Percentiles rank a stretch among this genome's conserved stretches.
Evolutionary conservation across 306 rosid species (phyloP).

Genomic region (Cucurbita pepo): DNA sequence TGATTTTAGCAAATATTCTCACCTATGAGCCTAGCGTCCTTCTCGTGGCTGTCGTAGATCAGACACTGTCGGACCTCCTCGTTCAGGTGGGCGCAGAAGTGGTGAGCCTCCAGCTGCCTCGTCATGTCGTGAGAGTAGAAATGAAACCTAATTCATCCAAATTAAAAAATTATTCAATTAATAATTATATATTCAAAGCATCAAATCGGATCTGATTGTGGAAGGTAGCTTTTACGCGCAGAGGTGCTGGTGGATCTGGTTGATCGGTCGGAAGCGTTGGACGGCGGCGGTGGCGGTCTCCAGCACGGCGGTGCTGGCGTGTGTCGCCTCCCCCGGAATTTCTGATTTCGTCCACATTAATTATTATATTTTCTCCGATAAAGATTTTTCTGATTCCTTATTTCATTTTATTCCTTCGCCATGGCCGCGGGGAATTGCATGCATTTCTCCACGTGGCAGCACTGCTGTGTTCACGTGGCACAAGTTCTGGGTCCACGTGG

Average conservation of each 20-base stretch:
- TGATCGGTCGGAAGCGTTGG: slow-evolving; percentile 51
- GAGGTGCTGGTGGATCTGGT: slow-evolving; percentile 74
- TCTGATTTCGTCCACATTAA: slow-evolving; percentile 14
- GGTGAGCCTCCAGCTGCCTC: slow-evolving; percentile 82
- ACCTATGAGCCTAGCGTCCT: slow-evolving; percentile 39
- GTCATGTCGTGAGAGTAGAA: slow-evolving; percentile 68
- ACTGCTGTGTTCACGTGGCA: not conserved
- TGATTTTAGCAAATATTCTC: no score
- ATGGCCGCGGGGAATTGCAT: not conserved
- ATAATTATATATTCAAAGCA: no score
- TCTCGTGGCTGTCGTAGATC: slow-evolving; percentile 32
- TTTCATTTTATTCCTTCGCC: not conserved
- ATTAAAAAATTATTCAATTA: no score
- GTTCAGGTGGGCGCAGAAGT: slow-evolving; percentile 54
- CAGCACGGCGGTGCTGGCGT: slow-evolving; percentile 27
- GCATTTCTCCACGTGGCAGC: not conserved
- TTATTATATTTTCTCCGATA: not conserved
- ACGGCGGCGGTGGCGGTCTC: slow-evolving; percentile 48
- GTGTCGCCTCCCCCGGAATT: slow-evolving; percentile 38
- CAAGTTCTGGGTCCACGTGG: not conserved
- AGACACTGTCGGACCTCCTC: slow-evolving; percentile 82
- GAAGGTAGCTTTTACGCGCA: slow-evolving; percentile 38
- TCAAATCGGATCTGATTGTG: no score
- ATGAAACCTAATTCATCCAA: slow-evolving; percentile 31
- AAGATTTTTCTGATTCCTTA: not conserved